Conservation (phyloP, 352 stramenopile genomes). For the Globisporangium splendens region DNA sequence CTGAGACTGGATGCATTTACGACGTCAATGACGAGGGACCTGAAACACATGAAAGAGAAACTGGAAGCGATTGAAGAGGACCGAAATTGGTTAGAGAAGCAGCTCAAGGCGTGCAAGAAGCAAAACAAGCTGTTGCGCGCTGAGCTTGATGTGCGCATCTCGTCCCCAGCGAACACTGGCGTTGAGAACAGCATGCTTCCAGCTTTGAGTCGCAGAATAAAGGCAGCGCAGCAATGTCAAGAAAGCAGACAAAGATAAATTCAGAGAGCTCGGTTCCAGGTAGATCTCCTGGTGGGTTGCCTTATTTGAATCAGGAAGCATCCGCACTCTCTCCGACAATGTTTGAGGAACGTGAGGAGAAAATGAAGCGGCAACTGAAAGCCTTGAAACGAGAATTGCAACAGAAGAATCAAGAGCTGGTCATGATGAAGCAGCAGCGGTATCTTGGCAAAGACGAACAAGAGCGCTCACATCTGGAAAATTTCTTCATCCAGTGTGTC, state of each 20-base stretch:
- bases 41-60: constrained; percentile 92
- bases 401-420: constrained; percentile 56
- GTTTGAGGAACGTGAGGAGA: constrained; percentile 63
- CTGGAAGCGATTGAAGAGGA: constrained; percentile 90
- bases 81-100: constrained; percentile 89
- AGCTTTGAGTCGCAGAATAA: constrained; percentile 33
- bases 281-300: constrained; percentile 16
- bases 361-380: constrained; percentile 64
- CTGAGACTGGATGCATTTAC: constrained; percentile 89
- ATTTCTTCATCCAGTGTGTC: constrained; percentile 82
- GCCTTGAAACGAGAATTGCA: constrained; percentile 64
- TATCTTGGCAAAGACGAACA: constrained; percentile 24
- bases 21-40: constrained; percentile 89
- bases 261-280: constrained; percentile 3
- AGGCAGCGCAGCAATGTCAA: constrained; percentile 10
- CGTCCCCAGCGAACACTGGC: constrained; percentile 24
- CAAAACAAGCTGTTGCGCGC: constrained; percentile 91
- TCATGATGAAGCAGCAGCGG: constrained; percentile 34
- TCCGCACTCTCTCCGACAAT: constrained; percentile 13
- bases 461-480: constrained; percentile 51
- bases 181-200: constrained; percentile 26
- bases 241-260: constrained; percentile 12
- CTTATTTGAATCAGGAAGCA: constrained; percentile 31
- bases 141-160: constrained; percentile 66
- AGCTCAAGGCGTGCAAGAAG: constrained; percentile 93